Base-by-base conservation (phyloP, 1,284 basidiomycete species). In the Puccinia sorghi region DNA sequence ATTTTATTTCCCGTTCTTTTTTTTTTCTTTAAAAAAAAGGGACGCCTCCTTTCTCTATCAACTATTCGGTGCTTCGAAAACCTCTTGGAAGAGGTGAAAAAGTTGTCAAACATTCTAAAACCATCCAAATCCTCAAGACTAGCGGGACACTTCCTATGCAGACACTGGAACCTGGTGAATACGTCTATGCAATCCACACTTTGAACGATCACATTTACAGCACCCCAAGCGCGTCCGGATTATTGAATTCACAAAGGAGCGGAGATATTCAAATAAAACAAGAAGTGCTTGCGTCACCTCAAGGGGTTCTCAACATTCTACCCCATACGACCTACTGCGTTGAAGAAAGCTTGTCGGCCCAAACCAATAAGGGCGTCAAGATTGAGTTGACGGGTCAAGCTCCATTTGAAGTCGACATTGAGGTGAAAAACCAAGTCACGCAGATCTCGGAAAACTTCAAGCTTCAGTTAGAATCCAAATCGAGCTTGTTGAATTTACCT, bases 191-290 rank as follows among this genome's bases (percentile, higher is more conserved):
- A 83, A 90, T 99, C 81, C 90, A 91, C 81, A 91, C 92, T 82
- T 89, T 98, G 25, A 91, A 91, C 11, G 96, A 99, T 84, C 87
- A 90, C 0, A 89, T 91, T n/a, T 98, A 97, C 85, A 90, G 80
- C 22, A 69, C 56, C 2, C 75, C 81, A 86, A 88, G 59, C 86
- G 90, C 83, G 86, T 90, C 64, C 48, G 74, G 74, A 43, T 61
- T 77, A 25, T 57, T 69, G 37, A 66, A 69, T 59, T 87, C 82
- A 90, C 11, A 84, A 90, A 76, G 78, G 32, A 61, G 48, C n/a
- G 59, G 74, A 82, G 81, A 81, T 75, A 81, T 83, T 80, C 84
- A 67, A 50, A 59, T 77, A 13, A 57, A 69, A 50, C 74, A 77
- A 70, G 74, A 69, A 43, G 74, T 77, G 17, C 50, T 54, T 59